phyloP scores from a whole-genome alignment of 768 basidiomycete species.

The Hemileccinum impolitum region DNA sequence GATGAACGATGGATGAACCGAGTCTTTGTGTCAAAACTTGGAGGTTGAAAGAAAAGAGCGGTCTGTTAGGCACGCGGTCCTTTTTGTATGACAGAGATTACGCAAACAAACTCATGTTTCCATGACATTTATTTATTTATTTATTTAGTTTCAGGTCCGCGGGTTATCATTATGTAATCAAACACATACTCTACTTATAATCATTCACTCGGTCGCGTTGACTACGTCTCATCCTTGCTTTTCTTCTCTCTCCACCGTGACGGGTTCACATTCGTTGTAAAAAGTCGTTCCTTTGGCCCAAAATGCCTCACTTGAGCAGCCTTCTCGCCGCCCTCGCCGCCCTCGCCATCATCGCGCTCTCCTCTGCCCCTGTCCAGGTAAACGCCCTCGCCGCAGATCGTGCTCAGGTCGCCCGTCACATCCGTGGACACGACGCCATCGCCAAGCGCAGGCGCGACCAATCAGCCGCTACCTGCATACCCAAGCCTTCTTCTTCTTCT shows the following conservation, averaged over 20 bases:
- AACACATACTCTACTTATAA: neutral
- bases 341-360: conserved; percentile 53
- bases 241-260: conserved; percentile 16
- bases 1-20: conserved; percentile 76
- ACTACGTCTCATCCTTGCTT: conserved; percentile 9
- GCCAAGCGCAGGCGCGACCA: conserved; percentile 50
- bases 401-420: conserved; percentile 43
- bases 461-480: conserved; percentile 53
- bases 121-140: conserved; percentile 34
- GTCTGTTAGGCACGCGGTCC: conserved; percentile 24
- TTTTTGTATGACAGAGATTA: conserved; percentile 35
- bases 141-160: conserved; percentile 6
- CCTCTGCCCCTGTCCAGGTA: conserved; percentile 44
- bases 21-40: conserved; percentile 75
- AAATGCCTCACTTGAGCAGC: conserved; percentile 24
- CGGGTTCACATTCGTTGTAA: conserved; percentile 29
- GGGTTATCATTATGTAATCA: conserved; percentile 22
- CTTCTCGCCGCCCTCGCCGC: conserved; percentile 58
- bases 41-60: conserved; percentile 59
- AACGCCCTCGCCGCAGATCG: conserved; percentile 49
- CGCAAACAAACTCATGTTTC: conserved; percentile 39
- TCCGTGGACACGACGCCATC: conserved; percentile 42
- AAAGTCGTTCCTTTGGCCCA: conserved; percentile 34
- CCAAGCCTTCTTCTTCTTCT: conserved; percentile 30
- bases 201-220: neutral